phyloP scores from a whole-genome alignment of 139 green algal species.

The Microglena sp. region DNA sequence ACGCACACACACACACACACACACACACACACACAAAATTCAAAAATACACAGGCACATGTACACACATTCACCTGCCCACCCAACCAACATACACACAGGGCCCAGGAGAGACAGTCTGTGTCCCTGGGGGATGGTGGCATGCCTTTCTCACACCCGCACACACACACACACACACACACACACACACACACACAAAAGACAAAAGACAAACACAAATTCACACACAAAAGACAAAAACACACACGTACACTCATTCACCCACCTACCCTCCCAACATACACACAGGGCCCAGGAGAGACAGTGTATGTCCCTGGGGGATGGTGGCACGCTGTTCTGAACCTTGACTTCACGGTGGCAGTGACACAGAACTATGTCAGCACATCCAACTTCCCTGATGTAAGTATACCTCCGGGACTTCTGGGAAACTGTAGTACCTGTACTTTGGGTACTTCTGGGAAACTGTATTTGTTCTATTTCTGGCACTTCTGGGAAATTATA shows the following conservation, averaged over 20 bases:
- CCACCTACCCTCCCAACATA: too few species aligned
- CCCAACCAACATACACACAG: slow-evolving; percentile 7
- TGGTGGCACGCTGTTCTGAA: slow-evolving; percentile 78
- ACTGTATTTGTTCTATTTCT: background rate
- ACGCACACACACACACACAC: too few species aligned
- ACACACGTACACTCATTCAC: slow-evolving; percentile 1
- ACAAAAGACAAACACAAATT: too few species aligned
- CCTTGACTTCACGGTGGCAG: slow-evolving; percentile 61
- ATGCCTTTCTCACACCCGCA: slow-evolving; percentile 65
- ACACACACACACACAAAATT: too few species aligned
- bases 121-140: slow-evolving; percentile 72
- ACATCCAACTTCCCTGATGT: slow-evolving; percentile 57
- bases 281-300: slow-evolving; percentile 47
- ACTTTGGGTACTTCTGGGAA: background rate
- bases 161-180: too few species aligned
- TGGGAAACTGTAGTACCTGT: background rate
- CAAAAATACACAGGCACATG: background rate
- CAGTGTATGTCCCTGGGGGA: slow-evolving; percentile 61
- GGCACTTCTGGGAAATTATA: background rate
- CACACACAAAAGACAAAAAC: too few species aligned
- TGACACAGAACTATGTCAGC: slow-evolving; percentile 69
- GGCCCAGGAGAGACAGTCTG: slow-evolving; percentile 62
- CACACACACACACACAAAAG: too few species aligned
- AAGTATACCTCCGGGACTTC: background rate
- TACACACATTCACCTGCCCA: slow-evolving; percentile 10